These are phyloP conservation scores for Ballota nigra DNA, from an alignment of 257 asterid genomes.

Conservation along the genomic window DNA sequence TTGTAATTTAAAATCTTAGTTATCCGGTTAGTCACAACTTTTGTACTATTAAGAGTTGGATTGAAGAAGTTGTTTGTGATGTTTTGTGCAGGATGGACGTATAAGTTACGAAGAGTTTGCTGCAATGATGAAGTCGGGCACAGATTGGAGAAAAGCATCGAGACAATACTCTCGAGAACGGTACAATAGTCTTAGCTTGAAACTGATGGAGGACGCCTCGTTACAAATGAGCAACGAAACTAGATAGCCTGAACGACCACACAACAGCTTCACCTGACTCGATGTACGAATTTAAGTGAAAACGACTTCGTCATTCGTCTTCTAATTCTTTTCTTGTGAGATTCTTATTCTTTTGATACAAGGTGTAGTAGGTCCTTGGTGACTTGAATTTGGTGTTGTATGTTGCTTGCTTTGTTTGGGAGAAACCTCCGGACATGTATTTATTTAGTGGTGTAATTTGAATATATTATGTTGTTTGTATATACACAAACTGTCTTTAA, in stretches of 20 bases:
- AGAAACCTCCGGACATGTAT: conserved; percentile 3
- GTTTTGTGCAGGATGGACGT: conserved; percentile 51
- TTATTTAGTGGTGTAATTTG: not conserved
- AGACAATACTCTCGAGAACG: conserved; percentile 63
- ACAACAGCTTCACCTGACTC: not conserved
- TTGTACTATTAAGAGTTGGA: too few species aligned
- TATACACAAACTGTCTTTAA: conserved; percentile 8
- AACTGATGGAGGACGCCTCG: conserved; percentile 44
- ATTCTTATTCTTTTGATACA: conserved; percentile 21
- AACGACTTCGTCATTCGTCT: not conserved
- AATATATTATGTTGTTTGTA: not conserved
- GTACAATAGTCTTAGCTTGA: conserved; percentile 54
- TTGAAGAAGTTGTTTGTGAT: not conserved
- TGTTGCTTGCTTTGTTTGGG: conserved; percentile 12
- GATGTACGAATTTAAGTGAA: not conserved
- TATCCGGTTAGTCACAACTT: too few species aligned
- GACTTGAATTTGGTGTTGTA: conserved; percentile 6
- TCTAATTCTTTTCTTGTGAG: conserved; percentile 23
- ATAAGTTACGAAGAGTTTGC: conserved; percentile 60
- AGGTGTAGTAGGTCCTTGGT: conserved; percentile 12
- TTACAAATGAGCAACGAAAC: conserved; percentile 27
- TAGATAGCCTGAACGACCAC: conserved; percentile 11
- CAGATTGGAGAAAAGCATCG: conserved; percentile 73
- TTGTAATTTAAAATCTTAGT: too few species aligned
- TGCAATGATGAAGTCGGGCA: conserved; percentile 69